A percentile compares a stretch with the other conserved stretches of the same genome.
These are phyloP conservation scores for Plasmodium vivax DNA, from an alignment of 169 alveolate genomes.

Conservation along the genomic window DNA sequence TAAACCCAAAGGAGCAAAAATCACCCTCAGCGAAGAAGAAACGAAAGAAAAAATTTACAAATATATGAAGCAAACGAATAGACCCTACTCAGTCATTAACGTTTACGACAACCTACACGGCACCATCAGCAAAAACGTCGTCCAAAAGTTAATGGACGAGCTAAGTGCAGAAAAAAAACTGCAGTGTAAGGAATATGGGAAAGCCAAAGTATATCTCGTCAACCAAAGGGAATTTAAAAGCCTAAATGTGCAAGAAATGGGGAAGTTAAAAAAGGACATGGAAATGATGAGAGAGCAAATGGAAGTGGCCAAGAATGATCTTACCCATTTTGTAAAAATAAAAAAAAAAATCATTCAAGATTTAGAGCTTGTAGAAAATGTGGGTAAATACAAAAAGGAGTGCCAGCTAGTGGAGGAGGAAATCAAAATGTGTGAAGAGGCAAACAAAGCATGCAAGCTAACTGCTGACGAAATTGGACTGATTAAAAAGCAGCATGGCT, in stretches of 20 bases:
- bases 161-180: slow-evolving; percentile 79
- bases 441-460: slow-evolving; percentile 49
- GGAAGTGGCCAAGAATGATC: slow-evolving; percentile 38
- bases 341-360: slow-evolving; percentile 56
- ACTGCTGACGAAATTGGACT: slow-evolving; percentile 45
- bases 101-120: slow-evolving; percentile 85
- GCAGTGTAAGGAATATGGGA: slow-evolving; percentile 87
- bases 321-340: slow-evolving; percentile 34
- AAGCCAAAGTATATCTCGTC: slow-evolving; percentile 86
- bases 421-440: slow-evolving; percentile 16
- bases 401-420: slow-evolving; percentile 28
- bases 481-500: slow-evolving; percentile 64
- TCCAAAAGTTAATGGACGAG: slow-evolving; percentile 84
- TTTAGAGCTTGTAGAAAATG: slow-evolving; percentile 43
- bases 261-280: slow-evolving; percentile 35
- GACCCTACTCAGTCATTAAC: slow-evolving; percentile 87
- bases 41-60: slow-evolving; percentile 81
- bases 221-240: slow-evolving; percentile 80
- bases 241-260: slow-evolving; percentile 27
- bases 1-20: slow-evolving; percentile 23
- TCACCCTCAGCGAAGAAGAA: slow-evolving; percentile 36
- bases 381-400: slow-evolving; percentile 16
- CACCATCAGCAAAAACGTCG: slow-evolving; percentile 78
- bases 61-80: slow-evolving; percentile 84
- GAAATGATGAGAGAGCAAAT: slow-evolving; percentile 24